Evolutionary conservation across 352 stramenopile genomes (phyloP).

Genomic region (Stephanocyclus meneghinianus): DNA sequence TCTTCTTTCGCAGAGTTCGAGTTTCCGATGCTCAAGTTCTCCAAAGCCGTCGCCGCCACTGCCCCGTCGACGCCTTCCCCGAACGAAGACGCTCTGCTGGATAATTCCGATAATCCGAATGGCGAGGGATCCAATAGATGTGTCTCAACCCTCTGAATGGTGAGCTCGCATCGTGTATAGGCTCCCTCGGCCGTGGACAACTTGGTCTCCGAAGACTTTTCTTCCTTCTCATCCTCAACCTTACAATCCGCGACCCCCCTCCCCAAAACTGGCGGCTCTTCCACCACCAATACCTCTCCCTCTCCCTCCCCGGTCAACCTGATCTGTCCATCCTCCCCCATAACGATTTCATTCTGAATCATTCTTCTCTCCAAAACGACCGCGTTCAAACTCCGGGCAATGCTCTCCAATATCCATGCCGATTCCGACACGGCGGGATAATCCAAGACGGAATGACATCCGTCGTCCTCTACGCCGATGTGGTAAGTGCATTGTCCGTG

Average conservation of each 20-base stretch:
- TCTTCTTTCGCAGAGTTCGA: conserved; percentile 20
- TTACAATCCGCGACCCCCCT: conserved; percentile 34
- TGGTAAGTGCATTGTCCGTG: conserved; percentile 70
- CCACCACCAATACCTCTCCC: conserved; percentile 33
- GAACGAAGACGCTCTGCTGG: conserved; percentile 24
- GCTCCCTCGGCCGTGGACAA: conserved; percentile 51
- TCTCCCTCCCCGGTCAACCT: conserved; percentile 19
- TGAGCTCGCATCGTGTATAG: conserved; percentile 72
- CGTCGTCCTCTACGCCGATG: conserved; percentile 81
- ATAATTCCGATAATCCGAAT: conserved; percentile 53
- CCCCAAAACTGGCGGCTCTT: conserved; percentile 58
- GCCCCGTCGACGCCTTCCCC: conserved; percentile 32
- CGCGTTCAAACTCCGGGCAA: conserved; percentile 76
- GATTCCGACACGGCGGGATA: conserved; percentile 68
- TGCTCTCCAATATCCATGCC: conserved; percentile 69
- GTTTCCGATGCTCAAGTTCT: conserved; percentile 16
- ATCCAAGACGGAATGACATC: conserved; percentile 77
- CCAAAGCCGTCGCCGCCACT: conserved; percentile 16
- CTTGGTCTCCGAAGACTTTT: conserved; percentile 33
- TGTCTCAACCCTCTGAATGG: conserved; percentile 77
- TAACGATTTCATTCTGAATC: conserved; percentile 75
- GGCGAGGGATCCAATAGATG: conserved; percentile 78
- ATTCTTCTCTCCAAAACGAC: conserved; percentile 74
- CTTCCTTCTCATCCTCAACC: conserved; percentile 57
- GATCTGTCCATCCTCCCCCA: conserved; percentile 24